Evolutionary conservation across 2,329 filamentous ascomycete species (phyloP).

Genomic region (Amauroascus verrucosus): DNA sequence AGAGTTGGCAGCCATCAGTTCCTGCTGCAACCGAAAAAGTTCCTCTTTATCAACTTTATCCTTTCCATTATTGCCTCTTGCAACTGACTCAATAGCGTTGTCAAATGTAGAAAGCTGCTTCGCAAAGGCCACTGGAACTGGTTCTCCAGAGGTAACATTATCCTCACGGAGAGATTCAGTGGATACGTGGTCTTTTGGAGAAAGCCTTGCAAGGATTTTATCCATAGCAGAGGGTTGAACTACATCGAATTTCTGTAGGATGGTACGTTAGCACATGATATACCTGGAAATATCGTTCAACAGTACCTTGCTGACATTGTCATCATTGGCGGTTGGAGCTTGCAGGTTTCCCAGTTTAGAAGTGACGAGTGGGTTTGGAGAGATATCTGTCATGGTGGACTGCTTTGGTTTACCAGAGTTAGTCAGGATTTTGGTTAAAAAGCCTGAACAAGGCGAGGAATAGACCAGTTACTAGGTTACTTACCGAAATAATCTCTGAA

Average conservation of each 20-base stretch:
- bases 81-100: constrained; percentile 24
- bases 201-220: constrained; percentile 42
- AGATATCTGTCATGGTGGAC: constrained; percentile 17
- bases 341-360: constrained; percentile 30
- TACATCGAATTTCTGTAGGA: constrained; percentile 40
- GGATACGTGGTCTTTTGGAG: constrained; percentile 27
- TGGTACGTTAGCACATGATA: constrained; percentile 25
- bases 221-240: constrained; percentile 48
- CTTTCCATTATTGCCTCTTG: constrained; percentile 16
- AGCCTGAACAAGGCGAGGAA: not conserved
- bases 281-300: not conserved
- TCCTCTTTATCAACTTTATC: constrained; percentile 36
- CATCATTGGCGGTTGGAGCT: constrained; percentile 19
- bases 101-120: not conserved
- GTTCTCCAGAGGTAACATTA: not conserved
- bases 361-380: constrained; percentile 26
- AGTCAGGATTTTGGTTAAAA: not conserved
- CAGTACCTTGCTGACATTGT: constrained; percentile 31
- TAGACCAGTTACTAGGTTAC: not conserved
- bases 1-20: constrained; percentile 47
- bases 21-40: constrained; percentile 46
- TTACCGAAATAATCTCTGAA: constrained; percentile 15
- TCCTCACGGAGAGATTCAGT: constrained; percentile 4
- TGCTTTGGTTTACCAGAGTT: constrained; percentile 17
- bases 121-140: not conserved